phyloP scores from a whole-genome alignment of 768 basidiomycete species.

The Podaxis mareebaensis region DNA sequence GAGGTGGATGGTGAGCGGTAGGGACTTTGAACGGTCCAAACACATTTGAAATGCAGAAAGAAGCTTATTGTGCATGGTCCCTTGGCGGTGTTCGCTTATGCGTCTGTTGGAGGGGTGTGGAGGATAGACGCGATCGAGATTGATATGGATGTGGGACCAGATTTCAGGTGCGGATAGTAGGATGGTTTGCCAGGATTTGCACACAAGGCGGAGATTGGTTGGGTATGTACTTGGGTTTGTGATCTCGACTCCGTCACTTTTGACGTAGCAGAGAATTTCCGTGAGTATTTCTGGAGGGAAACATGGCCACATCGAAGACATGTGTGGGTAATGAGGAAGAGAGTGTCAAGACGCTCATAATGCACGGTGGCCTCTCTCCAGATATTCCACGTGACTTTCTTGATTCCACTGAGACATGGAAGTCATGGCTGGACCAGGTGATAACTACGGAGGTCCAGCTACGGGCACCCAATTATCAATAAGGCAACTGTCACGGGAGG shows the following conservation, averaged over 20 bases:
- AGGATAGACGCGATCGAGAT: neutral
- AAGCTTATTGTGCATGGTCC: neutral
- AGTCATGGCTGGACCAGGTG: no score
- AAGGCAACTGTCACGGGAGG: no score
- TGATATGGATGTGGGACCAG: neutral
- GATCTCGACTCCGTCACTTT: neutral
- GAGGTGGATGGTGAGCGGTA: neutral
- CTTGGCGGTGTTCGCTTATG: neutral
- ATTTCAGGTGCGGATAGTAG: neutral
- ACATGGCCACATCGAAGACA: neutral
- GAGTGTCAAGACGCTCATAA: no score
- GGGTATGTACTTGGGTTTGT: neutral
- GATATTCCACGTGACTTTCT: no score
- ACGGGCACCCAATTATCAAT: no score
- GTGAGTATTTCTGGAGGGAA: neutral
- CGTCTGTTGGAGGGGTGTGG: neutral
- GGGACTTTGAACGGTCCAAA: neutral
- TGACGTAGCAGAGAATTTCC: neutral
- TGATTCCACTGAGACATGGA: no score
- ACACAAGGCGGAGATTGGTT: neutral
- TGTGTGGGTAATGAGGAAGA: no score
- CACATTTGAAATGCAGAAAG: neutral
- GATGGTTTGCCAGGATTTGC: neutral
- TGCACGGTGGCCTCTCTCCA: no score
- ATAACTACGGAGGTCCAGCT: no score